Evolutionary conservation across 257 asterid species (phyloP).

Genomic region (Scutellaria baicalensis): DNA sequence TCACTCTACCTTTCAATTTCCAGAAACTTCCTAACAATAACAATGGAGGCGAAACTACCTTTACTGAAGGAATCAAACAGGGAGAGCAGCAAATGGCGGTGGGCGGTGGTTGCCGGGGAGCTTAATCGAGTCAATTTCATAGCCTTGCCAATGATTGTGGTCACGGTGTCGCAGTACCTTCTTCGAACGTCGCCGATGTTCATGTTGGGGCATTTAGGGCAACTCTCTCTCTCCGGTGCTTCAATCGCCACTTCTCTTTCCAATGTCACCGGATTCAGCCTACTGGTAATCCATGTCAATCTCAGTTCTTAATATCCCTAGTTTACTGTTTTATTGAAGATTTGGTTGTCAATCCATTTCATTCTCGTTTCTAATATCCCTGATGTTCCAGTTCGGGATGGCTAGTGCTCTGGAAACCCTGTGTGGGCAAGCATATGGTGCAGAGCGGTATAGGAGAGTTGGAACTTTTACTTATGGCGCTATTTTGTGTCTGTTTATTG

Average conservation of each 20-base stretch:
- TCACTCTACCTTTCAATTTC: too few relatives aligned
- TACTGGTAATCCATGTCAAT: conserved; percentile 29
- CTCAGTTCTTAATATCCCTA: background rate
- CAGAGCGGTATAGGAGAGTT: conserved; percentile 22
- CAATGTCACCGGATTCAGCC: conserved; percentile 60
- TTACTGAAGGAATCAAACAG: conserved; percentile 5
- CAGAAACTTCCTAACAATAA: background rate
- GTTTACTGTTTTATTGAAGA: background rate
- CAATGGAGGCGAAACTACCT: conserved; percentile 26
- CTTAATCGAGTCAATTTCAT: conserved; percentile 40
- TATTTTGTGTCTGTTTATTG: conserved; percentile 27
- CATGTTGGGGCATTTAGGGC: conserved; percentile 61
- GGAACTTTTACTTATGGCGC: conserved; percentile 31
- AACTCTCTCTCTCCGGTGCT: conserved; percentile 56
- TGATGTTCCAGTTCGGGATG: conserved; percentile 30
- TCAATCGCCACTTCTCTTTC: conserved; percentile 50
- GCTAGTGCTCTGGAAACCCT: conserved; percentile 41
- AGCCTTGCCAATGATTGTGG: conserved; percentile 69
- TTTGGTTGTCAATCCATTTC: background rate
- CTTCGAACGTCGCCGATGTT: conserved; percentile 43
- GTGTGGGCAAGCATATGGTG: conserved; percentile 43
- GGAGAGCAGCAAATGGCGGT: background rate
- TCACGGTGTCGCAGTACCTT: conserved; percentile 49
- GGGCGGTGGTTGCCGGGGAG: conserved; percentile 28
- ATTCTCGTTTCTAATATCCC: background rate